These are phyloP conservation scores for Starmerella roubikii DNA, from an alignment of 805 yeast genomes.

Conservation along the genomic window DNA sequence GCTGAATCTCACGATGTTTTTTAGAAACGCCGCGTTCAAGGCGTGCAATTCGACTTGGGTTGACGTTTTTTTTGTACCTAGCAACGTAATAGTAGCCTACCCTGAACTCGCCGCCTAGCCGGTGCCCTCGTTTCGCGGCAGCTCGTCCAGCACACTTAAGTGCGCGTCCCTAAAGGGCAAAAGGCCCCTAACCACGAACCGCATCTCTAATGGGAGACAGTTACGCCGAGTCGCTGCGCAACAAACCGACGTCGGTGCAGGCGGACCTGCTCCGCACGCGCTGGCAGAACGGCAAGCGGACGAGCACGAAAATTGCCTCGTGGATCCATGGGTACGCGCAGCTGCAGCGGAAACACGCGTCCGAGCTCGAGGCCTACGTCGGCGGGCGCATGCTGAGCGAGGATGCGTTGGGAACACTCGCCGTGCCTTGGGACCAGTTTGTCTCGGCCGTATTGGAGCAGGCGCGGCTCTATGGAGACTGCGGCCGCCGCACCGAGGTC, in stretches of 20 bases:
- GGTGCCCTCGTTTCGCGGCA: too few species aligned
- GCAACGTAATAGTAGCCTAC: too few species aligned
- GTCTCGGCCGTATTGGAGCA: conserved; percentile 22
- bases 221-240: conserved; percentile 19
- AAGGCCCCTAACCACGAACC: too few species aligned
- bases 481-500: conserved; percentile 28
- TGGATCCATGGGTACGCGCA: conserved; percentile 45
- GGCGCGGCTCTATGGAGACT: conserved; percentile 23
- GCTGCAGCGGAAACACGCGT: conserved; percentile 35
- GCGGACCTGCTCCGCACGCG: conserved; percentile 47
- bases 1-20: too few species aligned
- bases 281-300: conserved; percentile 37
- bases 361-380: conserved; percentile 30
- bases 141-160: too few species aligned
- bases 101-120: too few species aligned
- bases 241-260: conserved; percentile 39
- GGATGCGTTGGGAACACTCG: conserved; percentile 21
- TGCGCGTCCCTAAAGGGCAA: too few species aligned
- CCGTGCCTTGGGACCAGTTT: conserved; percentile 22
- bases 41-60: too few species aligned
- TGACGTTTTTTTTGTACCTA: too few species aligned
- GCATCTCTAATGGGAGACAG: conserved; percentile 17
- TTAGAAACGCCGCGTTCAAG: too few species aligned
- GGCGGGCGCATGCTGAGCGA: conserved; percentile 14
- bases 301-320: conserved; percentile 48